A percentile compares a stretch with the other conserved stretches of the same genome.
Evolutionary conservation across 768 basidiomycete genomes (phyloP).

Genomic region (Melanogaster broomeanus): DNA sequence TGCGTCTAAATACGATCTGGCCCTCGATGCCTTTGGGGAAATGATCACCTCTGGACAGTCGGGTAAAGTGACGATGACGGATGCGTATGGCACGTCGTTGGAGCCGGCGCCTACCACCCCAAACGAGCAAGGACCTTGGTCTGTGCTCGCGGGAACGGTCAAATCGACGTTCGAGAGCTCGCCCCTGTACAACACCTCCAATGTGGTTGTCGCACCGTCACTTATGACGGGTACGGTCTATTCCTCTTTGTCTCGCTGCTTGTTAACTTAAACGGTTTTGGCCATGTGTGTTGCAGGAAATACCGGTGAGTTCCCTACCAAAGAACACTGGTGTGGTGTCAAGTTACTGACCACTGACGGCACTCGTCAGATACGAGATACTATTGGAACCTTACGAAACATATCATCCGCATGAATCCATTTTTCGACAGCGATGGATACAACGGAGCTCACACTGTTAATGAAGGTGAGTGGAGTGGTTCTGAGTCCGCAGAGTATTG

Average conservation of each 20-base stretch:
- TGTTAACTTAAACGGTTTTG: background rate
- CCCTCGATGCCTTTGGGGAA: conserved; percentile 56
- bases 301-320: conserved; percentile 4
- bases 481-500: background rate
- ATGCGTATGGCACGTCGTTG: conserved; percentile 49
- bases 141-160: conserved; percentile 23
- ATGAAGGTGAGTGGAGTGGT: background rate
- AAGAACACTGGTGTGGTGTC: background rate
- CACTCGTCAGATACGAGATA: conserved; percentile 7
- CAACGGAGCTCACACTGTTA: conserved; percentile 7
- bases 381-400: conserved; percentile 13
- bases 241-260: background rate
- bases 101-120: conserved; percentile 66
- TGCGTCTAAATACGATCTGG: conserved; percentile 53
- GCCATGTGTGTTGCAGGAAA: conserved; percentile 1
- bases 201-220: conserved; percentile 3
- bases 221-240: conserved; percentile 1
- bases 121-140: conserved; percentile 5
- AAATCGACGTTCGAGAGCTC: conserved; percentile 32
- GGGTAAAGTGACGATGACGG: conserved; percentile 49
- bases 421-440: conserved; percentile 7
- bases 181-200: background rate
- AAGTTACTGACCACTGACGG: background rate
- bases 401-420: conserved; percentile 62
- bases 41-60: conserved; percentile 35